Evolutionary conservation across 2,329 filamentous ascomycete species (phyloP).

Genomic region (Raffaelea arxii): DNA sequence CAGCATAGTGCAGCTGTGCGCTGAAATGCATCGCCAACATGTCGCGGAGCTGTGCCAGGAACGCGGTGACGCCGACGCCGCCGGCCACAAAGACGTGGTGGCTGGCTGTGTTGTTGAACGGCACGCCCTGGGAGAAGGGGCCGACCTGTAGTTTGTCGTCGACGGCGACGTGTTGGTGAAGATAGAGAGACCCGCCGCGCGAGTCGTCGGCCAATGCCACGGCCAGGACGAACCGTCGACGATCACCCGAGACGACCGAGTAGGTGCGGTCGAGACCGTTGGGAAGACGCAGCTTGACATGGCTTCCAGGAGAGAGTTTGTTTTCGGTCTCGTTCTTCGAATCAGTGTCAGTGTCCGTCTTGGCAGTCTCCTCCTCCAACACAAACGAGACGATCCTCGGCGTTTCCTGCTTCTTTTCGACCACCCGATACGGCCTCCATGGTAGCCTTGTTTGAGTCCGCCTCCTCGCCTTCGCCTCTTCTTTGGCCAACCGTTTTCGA

Average conservation of each 20-base stretch:
- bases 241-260: conserved; percentile 45
- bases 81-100: conserved; percentile 54
- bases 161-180: conserved; percentile 38
- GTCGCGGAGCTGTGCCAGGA: conserved; percentile 37
- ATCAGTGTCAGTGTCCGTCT: conserved; percentile 21
- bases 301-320: too few relatives aligned
- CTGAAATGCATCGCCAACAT: conserved; percentile 36
- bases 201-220: conserved; percentile 38
- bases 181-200: conserved; percentile 50
- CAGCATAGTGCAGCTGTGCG: conserved; percentile 48
- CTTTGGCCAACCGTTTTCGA: conserved; percentile 37
- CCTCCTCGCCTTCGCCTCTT: conserved; percentile 16
- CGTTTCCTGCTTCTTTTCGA: conserved; percentile 42
- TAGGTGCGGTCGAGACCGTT: conserved; percentile 45
- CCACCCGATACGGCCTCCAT: conserved; percentile 38
- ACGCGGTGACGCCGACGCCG: conserved; percentile 58
- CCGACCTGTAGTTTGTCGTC: conserved; percentile 43
- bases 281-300: conserved; percentile 44
- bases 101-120: conserved; percentile 34
- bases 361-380: conserved; percentile 28
- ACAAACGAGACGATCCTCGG: conserved; percentile 39
- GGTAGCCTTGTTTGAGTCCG: background rate
- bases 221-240: conserved; percentile 44
- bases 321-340: conserved; percentile 21
- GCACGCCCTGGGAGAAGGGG: conserved; percentile 39